Evolutionary conservation across 2,329 filamentous ascomycete species (phyloP), one percentile per base, ranked within the genome.

Genomic region (Colletotrichum incanum): DNA sequence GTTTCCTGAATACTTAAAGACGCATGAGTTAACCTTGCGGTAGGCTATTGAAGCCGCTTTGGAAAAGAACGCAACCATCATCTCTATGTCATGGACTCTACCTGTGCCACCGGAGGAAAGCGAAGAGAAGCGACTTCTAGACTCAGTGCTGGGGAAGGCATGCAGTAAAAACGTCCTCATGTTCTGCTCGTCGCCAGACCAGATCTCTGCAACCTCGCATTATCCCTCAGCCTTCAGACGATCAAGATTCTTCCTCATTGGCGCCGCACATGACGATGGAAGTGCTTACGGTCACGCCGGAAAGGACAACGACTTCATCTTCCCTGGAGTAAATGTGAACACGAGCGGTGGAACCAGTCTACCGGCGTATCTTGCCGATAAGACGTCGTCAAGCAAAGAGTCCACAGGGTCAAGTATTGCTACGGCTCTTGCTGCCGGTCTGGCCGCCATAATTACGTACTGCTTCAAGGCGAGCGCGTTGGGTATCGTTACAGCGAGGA

Each of bases 121-220:
- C 12, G 41, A 50, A 47, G 58, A 59, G n/a, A 68, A 63, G 26
- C 28, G 18, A 6, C 50, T 31, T 34, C n/a, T 60, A 34, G 47
- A 63, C n/a, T 49, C 31, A 9, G 65, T 39, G 71, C 76, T 26
- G 61, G 71, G 73, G 7, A 75, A 71, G 1, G 81, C 80, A 1
- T 70, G 68, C 2, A 63, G 72, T 3, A 56, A 59, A 39, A 71
- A 77, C 8, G 83, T 83, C 2, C 75, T 83, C 50, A 79, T 84
- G 74, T 84, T 84, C 71, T 83, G 82, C 74, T 77, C 82, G 0
- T 78, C 81, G 0, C 77, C 67, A 6, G 82, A 84, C 68, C 52
- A 55, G 52, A 55, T 55, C 18, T 55, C 52, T 5, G 52, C 28
- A 34, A 76, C 79, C 52, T 78, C 76, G 1, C 74, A 69, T 41